phyloP scores from a whole-genome alignment of 2,329 filamentous ascomycete genomes.

The Botryosphaeria agaves region DNA sequence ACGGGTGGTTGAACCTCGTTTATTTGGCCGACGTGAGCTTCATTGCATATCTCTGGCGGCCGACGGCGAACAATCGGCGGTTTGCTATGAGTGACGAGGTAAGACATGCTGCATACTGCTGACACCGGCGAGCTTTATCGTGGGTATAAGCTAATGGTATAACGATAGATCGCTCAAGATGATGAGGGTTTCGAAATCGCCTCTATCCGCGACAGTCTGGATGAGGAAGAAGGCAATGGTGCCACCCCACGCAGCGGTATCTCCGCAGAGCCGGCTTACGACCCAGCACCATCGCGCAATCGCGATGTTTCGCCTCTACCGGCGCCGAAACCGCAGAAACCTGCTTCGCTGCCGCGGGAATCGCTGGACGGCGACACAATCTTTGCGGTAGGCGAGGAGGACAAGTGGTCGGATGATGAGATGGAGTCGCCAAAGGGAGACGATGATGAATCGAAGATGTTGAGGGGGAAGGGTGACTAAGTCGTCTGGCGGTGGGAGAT shows the following conservation, averaged over 20 bases:
- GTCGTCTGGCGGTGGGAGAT: slow-evolving; percentile 4
- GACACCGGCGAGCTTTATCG: too few species aligned
- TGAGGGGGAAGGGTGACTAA: slow-evolving; percentile 27
- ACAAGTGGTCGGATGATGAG: slow-evolving; percentile 68
- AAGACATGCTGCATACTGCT: too few species aligned
- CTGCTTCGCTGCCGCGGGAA: slow-evolving; percentile 32
- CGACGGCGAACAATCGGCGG: slow-evolving; percentile 86
- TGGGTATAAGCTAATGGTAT: too few species aligned
- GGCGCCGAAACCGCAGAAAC: slow-evolving; percentile 32
- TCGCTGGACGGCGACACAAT: slow-evolving; percentile 82
- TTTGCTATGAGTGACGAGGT: slow-evolving; percentile 98
- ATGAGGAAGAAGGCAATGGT: slow-evolving; percentile 38
- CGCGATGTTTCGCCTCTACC: slow-evolving; percentile 32
- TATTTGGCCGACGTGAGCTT: slow-evolving; percentile 89
- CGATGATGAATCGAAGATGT: slow-evolving; percentile 30
- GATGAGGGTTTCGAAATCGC: slow-evolving; percentile 97
- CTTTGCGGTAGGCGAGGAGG: slow-evolving; percentile 80
- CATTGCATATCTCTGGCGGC: slow-evolving; percentile 90
- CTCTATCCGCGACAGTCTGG: slow-evolving; percentile 63
- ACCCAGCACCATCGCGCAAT: slow-evolving; percentile 12
- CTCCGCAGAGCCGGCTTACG: slow-evolving; percentile 19
- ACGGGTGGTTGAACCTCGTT: slow-evolving; percentile 93
- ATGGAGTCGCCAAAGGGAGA: slow-evolving; percentile 28
- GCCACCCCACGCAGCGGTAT: slow-evolving; percentile 14
- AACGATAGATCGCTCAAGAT: slow-evolving; percentile 87